Evolutionary conservation across 768 basidiomycete species (phyloP), one percentile per base, ranked within the genome.

Genomic region (Tricholoma flavovirens): DNA sequence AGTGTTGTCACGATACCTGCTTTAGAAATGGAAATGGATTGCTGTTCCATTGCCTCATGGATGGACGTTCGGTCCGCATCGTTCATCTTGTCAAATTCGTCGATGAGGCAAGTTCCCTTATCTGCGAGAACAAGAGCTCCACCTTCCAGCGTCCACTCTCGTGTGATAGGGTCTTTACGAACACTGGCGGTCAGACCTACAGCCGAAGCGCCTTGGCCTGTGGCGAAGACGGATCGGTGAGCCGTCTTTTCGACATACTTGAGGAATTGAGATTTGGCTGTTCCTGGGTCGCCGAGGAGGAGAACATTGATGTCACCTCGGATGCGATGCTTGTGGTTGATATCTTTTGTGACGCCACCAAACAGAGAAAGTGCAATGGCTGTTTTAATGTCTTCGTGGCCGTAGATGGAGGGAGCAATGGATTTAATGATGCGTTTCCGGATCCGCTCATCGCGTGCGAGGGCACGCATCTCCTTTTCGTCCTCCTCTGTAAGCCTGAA

Each of bases 61-160:
- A 99, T 98, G 4, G 94, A 97, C 14, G 95, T 98, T 63, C 96
- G 81, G 69, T 99, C 96, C 14, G 92, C 82, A 65, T 98, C 97
- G 72, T 98, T 98, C 97, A 99, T 99, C 78, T 99, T 99, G 77
- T 99, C 97, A 69, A 99, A 98, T 70, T 98, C 97, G 73, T 99
- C 97, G 62, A 99, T 99, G 35, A 98, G 77, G 67, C 97, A 98
- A 24, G 89, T 92, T 11, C 97, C 97, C 73, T 96, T 97, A 73
- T 99, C 97, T 2, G 97, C 97, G 17, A 99, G 78, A n/a, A 99
- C 97, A 9, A 99, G 78, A 2, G 97, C 97, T 8, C 97, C 97
- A 12, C 97, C 97, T 71, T 99, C 97, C 24, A 99, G 80, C 2
- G 97, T 98, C 97, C 97, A 99, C 73, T 98, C 97, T 17, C 88